phyloP scores from a whole-genome alignment of 805 yeast species.

The Yamadazyma akitaensis region DNA sequence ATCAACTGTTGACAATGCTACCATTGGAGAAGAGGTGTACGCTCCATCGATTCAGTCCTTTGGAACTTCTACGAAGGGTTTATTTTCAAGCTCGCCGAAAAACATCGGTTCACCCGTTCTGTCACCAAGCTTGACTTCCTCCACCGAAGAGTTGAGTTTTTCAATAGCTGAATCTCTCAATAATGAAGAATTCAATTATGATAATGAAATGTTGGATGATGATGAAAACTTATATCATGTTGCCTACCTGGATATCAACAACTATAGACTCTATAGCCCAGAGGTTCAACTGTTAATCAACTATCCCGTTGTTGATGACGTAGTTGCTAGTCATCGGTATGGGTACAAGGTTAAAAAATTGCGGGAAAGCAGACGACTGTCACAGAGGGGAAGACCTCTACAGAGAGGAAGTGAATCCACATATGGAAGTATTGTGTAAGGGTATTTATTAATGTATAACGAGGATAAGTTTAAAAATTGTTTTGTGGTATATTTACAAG shows the following conservation, averaged over 20 bases:
- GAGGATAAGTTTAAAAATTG: not conserved
- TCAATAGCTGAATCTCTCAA: slow-evolving; percentile 23
- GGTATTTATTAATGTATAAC: slow-evolving; percentile 1
- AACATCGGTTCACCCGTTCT: slow-evolving; percentile 17
- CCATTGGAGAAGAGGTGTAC: slow-evolving; percentile 11
- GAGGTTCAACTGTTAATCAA: slow-evolving; percentile 35
- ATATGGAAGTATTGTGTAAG: slow-evolving; percentile 29
- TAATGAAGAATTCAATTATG: slow-evolving; percentile 25
- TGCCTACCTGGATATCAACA: slow-evolving; percentile 30
- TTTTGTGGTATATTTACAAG: slow-evolving; percentile 7
- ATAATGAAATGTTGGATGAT: slow-evolving; percentile 32
- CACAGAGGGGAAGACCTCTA: slow-evolving; percentile 10
- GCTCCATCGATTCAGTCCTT: slow-evolving; percentile 25
- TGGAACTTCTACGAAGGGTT: slow-evolving; percentile 27
- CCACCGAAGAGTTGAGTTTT: slow-evolving; percentile 7
- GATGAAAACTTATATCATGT: slow-evolving; percentile 34
- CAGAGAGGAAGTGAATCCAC: slow-evolving; percentile 5
- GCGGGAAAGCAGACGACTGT: slow-evolving; percentile 17
- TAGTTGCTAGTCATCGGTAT: slow-evolving; percentile 36
- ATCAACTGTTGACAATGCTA: slow-evolving; percentile 13
- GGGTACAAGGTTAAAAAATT: slow-evolving; percentile 41
- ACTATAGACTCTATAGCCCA: slow-evolving; percentile 31
- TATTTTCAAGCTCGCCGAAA: slow-evolving; percentile 28
- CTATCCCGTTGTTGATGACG: slow-evolving; percentile 45
- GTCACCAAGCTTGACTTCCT: slow-evolving; percentile 6